Percentiles rank a stretch among this genome's conserved stretches.
Evolutionary conservation across 2,329 filamentous ascomycete genomes (phyloP).

Genomic region (Cytospora schulzeri): DNA sequence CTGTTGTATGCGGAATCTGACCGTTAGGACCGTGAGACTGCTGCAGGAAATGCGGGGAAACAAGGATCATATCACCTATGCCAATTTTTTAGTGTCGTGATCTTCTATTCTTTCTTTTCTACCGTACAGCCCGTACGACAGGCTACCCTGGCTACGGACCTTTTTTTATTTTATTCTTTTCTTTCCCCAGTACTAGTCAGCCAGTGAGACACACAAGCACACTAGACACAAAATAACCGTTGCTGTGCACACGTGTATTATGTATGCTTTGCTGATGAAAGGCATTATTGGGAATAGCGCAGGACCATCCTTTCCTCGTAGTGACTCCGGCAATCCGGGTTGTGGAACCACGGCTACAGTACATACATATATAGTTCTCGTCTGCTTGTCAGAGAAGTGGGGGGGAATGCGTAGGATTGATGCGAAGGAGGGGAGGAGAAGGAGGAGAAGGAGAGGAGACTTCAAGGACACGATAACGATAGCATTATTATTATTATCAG

Average conservation of each 20-base stretch:
- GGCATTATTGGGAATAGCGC: neutral
- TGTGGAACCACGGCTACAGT: neutral
- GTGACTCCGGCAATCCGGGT: neutral
- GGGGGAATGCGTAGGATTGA: no score
- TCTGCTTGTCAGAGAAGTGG: neutral
- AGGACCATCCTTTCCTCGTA: neutral
- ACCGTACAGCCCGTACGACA: no score
- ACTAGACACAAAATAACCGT: no score
- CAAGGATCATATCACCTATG: conserved; percentile 17
- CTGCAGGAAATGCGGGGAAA: conserved; percentile 28
- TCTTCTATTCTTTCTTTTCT: neutral
- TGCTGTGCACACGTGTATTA: neutral
- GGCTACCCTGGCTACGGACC: no score
- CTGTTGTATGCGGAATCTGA: conserved; percentile 17
- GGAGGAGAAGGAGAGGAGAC: neutral
- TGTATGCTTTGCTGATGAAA: neutral
- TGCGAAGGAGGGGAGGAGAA: neutral
- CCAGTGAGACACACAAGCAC: neutral
- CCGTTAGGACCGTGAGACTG: conserved; percentile 15
- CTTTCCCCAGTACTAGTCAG: no score
- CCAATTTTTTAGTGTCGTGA: neutral
- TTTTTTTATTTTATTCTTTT: no score
- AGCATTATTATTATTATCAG: no score
- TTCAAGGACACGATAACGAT: neutral
- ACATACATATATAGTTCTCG: no score